Conservation (phyloP, 352 stramenopile species). For the Pythium sp. region DNA sequence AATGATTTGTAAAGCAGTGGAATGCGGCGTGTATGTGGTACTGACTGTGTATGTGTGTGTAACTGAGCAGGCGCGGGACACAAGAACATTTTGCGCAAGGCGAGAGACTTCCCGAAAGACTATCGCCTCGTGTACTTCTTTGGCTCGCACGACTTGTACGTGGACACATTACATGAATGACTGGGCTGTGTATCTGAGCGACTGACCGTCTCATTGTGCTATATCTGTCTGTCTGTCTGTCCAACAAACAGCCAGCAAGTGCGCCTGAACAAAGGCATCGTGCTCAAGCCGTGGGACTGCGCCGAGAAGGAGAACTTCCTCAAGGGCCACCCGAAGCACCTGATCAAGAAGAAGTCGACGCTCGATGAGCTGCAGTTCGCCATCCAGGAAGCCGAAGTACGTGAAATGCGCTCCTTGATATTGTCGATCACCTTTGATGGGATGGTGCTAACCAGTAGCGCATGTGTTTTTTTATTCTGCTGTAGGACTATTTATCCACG, state of each 20-base stretch:
- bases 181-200: neutral
- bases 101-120: conserved; percentile 64
- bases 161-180: neutral
- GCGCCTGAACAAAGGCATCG: conserved; percentile 58
- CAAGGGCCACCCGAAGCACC: conserved; percentile 63
- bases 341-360: conserved; percentile 62
- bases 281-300: conserved; percentile 74
- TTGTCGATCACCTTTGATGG: neutral
- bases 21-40: neutral
- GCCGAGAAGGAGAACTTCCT: conserved; percentile 61
- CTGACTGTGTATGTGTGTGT: neutral
- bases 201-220: neutral
- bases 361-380: conserved; percentile 47
- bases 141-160: conserved; percentile 80
- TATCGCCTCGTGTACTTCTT: conserved; percentile 86
- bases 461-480: neutral
- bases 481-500: conserved; percentile 70
- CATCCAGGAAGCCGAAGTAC: conserved; percentile 59
- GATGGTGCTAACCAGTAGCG: neutral
- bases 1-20: neutral
- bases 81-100: conserved; percentile 66
- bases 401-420: neutral
- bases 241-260: conserved; percentile 40
- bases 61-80: conserved; percentile 46
- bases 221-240: conserved; percentile 15